Conservation (phyloP, 192 early-diverging fungal genomes). For the Chytriomyces sp. region DNA sequence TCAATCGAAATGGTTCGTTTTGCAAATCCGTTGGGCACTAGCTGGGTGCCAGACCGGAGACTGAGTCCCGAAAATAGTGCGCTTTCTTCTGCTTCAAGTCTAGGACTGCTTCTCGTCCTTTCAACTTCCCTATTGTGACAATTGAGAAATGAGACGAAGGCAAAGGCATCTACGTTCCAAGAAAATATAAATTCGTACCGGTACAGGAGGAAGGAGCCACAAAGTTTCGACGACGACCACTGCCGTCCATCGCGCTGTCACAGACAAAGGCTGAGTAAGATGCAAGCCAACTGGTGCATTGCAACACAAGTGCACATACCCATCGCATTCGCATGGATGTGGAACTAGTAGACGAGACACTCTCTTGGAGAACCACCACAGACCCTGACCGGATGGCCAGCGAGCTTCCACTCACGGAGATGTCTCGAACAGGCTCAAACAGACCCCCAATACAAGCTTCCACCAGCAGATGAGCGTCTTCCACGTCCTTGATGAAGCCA, state of each 20-base stretch:
- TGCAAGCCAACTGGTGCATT: no score
- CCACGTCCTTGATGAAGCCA: background rate
- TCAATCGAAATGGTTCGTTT: constrained; percentile 2
- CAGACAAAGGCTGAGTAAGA: no score
- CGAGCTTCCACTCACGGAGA: background rate
- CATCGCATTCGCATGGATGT: background rate
- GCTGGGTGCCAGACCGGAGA: background rate
- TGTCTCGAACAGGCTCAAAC: background rate
- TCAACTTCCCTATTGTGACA: background rate
- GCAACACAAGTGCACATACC: no score
- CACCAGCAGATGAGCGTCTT: background rate
- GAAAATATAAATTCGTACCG: background rate
- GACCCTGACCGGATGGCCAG: background rate
- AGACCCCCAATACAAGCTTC: background rate
- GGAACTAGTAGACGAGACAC: background rate
- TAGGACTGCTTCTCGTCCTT: background rate
- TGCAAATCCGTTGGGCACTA: constrained; percentile 10
- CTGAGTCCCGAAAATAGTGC: background rate
- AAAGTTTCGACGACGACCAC: background rate
- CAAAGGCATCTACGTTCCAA: background rate
- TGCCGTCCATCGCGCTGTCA: background rate
- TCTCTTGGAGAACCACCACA: background rate
- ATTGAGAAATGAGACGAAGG: background rate
- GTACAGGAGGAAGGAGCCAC: background rate
- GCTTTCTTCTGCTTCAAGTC: background rate